These are phyloP conservation scores for Solanum neorickii DNA, from an alignment of 257 asterid genomes.

Conservation along the genomic window DNA sequence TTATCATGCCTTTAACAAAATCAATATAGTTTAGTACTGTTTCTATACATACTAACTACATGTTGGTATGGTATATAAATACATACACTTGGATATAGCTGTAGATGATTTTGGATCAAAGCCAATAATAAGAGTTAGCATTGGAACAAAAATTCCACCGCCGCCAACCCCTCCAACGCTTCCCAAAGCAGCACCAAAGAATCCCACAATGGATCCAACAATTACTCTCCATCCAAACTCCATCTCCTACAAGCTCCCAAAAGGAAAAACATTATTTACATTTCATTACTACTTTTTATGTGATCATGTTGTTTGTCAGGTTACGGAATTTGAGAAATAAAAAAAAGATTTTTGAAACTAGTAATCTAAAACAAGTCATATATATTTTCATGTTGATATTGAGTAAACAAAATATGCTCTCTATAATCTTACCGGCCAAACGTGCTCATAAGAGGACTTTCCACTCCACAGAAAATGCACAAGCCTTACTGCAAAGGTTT, in stretches of 20 bases:
- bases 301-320: too few species aligned
- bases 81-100: slow-evolving; percentile 25
- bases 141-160: slow-evolving; percentile 30
- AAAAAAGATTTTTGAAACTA: too few species aligned
- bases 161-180: slow-evolving; percentile 37
- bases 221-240: slow-evolving; percentile 21
- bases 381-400: background rate
- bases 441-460: slow-evolving; percentile 19
- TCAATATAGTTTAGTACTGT: background rate
- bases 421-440: slow-evolving; percentile 19
- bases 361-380: background rate
- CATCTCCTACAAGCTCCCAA: slow-evolving; percentile 14
- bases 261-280: background rate
- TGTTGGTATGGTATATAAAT: background rate
- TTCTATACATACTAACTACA: background rate
- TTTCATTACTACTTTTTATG: background rate
- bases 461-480: slow-evolving; percentile 26
- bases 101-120: slow-evolving; percentile 31
- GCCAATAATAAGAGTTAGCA: slow-evolving; percentile 24
- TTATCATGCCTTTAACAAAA: slow-evolving; percentile 17
- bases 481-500: slow-evolving; percentile 2
- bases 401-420: background rate
- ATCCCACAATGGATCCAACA: slow-evolving; percentile 18
- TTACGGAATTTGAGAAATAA: too few species aligned
- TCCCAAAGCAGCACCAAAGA: slow-evolving; percentile 29